Base-by-base conservation (phyloP, 768 basidiomycete genomes). In the Crepidotus variabilis region DNA sequence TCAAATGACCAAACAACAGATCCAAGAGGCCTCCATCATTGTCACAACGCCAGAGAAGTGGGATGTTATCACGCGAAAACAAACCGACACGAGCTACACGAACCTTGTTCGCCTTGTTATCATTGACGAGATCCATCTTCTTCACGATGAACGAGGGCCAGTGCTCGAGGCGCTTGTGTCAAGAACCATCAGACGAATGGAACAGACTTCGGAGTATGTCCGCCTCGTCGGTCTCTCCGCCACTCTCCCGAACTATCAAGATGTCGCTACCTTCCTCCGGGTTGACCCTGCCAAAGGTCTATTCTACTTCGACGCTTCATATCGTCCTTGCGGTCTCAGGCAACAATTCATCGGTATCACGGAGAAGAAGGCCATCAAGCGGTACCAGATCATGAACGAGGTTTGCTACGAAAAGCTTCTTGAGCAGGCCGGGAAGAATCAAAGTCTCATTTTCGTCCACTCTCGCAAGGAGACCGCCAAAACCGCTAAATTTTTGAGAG, bases 21-120 rank as follows among this genome's bases (percentile, higher is more conserved):
- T 98, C 53, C 75, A 94, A 8, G 94, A 95, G 66, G 97, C 96
- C 0, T 95, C 98, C 67, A 92, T 99, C 66, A 98, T 98, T 70
- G 94, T 98, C 60, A 97, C 95, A 0, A 98, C 97, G 0, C 97
- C 96, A 0, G 97, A 99, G 75, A 98, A 99, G 70, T 99, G 94
- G 93, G 96, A 99, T 63, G 97, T 99, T 66, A 96, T 99, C 69
- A 98, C 96, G 5, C 88, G 97, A 64, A 99, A 99, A 77, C 91
- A 87, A 62, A 96, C 95, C 0, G 97, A 98, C 64, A 94, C 92
- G 18, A 91, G 88, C 60, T 98, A 98, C 71, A 98, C 94, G 48
- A 98, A 97, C 67, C 86, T 98, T 51, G 96, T 98, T 14, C 85
- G 94, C 6, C 85, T 99, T 58, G 84, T 98, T 73, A 98, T 98